Conservation (phyloP, 345 rosid genomes). For the Excoecaria agallocha region DNA sequence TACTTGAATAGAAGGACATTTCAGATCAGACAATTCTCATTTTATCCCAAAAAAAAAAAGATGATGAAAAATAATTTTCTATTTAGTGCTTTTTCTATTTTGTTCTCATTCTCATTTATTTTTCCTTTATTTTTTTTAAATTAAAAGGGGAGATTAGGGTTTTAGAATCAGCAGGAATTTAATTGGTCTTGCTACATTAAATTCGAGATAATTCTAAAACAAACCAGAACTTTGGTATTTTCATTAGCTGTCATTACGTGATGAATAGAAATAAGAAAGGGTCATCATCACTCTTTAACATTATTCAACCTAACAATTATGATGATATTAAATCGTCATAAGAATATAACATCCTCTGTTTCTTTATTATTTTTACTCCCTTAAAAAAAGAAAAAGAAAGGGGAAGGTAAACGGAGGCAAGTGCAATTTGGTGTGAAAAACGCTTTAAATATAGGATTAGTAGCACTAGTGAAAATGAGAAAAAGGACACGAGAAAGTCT, state of each 20-base stretch:
- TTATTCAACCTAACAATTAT: too few species aligned
- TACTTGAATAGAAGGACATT: not conserved
- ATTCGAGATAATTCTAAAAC: too few species aligned
- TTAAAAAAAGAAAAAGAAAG: too few species aligned
- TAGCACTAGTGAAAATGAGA: not conserved
- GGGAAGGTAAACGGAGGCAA: not conserved
- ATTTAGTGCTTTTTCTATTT: constrained; percentile 7
- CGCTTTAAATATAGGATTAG: not conserved
- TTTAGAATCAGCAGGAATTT: constrained; percentile 7
- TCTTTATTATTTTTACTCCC: too few species aligned
- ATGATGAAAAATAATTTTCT: too few species aligned
- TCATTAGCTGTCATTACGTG: not conserved
- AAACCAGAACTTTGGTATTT: not conserved
- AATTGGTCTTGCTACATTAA: too few species aligned
- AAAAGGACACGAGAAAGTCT: not conserved
- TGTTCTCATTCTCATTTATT: not conserved
- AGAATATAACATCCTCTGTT: too few species aligned
- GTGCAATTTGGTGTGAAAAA: not conserved
- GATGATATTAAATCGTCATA: too few species aligned
- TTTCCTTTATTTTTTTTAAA: constrained; percentile 1
- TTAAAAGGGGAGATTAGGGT: constrained; percentile 20
- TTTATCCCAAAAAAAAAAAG: not conserved
- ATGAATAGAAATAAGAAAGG: not conserved
- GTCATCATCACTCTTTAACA: not conserved
- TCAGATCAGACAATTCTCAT: constrained; percentile 8